A percentile compares a stretch with the other conserved stretches of the same genome.
Evolutionary conservation across 768 basidiomycete genomes (phyloP).

Genomic region (Dioszegia hungarica): DNA sequence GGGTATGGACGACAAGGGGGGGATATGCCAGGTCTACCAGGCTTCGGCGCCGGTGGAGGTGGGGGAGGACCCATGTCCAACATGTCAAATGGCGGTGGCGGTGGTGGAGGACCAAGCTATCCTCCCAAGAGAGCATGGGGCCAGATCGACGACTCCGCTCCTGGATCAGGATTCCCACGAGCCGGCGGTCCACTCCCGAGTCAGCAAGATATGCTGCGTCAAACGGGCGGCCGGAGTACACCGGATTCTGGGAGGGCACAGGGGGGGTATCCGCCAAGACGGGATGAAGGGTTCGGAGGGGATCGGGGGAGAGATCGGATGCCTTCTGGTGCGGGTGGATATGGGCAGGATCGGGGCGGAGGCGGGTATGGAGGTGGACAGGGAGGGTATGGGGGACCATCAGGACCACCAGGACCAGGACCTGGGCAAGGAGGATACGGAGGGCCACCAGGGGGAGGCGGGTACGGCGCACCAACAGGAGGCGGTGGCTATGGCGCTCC

Average conservation of each 20-base stretch:
- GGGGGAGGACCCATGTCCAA: not conserved
- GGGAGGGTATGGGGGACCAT: not conserved
- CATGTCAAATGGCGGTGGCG: no score
- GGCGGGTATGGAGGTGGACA: not conserved
- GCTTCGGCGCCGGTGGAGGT: conserved; percentile 22
- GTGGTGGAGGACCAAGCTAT: not conserved
- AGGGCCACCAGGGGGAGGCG: not conserved
- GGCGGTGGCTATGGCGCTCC: conserved; percentile 1
- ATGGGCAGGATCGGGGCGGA: not conserved
- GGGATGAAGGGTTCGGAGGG: no score
- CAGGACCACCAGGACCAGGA: no score
- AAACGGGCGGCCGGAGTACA: conserved; percentile 11
- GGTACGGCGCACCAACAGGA: not conserved
- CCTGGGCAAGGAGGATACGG: conserved; percentile 5
- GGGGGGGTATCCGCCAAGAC: conserved; percentile 4
- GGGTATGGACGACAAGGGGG: not conserved
- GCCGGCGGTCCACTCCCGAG: conserved; percentile 51
- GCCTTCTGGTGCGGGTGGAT: not conserved
- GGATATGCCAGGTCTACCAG: conserved; percentile 27
- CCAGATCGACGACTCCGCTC: not conserved
- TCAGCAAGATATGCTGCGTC: conserved; percentile 56
- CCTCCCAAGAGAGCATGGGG: conserved; percentile 5
- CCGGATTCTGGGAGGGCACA: not conserved
- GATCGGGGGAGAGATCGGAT: no score
- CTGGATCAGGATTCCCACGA: conserved; percentile 11